Evolutionary conservation across 768 basidiomycete species (phyloP), one percentile per base, ranked within the genome.

Genomic region (Strobilomyces dryophilus): DNA sequence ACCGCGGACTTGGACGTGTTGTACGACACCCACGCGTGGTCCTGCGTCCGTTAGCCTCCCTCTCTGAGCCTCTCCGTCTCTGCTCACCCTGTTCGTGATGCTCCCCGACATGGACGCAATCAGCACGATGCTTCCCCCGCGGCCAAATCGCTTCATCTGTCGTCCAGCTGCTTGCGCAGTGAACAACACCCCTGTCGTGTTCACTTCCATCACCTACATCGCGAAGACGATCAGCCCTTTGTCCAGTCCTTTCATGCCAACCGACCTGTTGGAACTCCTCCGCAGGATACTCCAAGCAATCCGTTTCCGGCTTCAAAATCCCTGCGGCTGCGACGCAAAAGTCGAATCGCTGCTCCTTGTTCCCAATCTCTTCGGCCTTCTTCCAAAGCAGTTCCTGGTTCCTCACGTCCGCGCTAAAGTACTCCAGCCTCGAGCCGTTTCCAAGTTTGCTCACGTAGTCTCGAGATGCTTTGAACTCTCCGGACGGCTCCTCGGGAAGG

Each of bases 291-390:
- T 81, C 78, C 67, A 89, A 65, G 59, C 86, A 87, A 52, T 82
- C 80, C 29, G 69, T 81, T 55, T 85, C 74, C 0, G 72, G 61
- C 60, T 78, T 80, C 63, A 87, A 64, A 49, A 91, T 79, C 20
- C 89, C 90, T 39, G 89, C 89, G 17, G 89, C 88, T 4, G 89
- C 89, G 53, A 91, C 67, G 60, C 86, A 88, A 15, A 85, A 76
- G 64, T 92, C 89, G 73, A 92, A 77, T 58, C 88, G 73, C 17
- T 79, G 78, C 56, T 91, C 89, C 58, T 70, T 74, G 53, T 85
- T 76, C 1, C 82, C 87, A 43, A 92, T 83, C 59, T 75, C 74
- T 62, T 79, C 71, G 70, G 70, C 82, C 47, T 73, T 67, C 42
- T 71, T 73, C 84, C 87, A 88, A 60, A 84, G 64, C 36, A 63